phyloP scores from a whole-genome alignment of 768 basidiomycete species.

The Pleurotus platypus region DNA sequence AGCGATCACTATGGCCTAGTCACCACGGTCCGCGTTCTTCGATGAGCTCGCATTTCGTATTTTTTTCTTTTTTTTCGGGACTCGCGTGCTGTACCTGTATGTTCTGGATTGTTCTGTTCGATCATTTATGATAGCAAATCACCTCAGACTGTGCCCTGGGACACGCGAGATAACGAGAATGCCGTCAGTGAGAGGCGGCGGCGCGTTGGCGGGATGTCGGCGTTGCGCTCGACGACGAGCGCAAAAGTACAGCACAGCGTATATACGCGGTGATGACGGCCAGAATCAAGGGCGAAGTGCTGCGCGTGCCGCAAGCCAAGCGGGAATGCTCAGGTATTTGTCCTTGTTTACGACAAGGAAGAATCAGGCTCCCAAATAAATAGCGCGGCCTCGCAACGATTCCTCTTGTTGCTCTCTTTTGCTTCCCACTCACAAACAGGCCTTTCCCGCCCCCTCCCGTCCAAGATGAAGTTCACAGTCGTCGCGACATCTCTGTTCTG shows the following conservation, averaged over 20 bases:
- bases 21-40: conserved; percentile 6
- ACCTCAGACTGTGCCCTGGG: no score
- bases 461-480: conserved; percentile 23
- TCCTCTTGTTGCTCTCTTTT: neutral
- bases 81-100: neutral
- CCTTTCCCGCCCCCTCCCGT: no score
- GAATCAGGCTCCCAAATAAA: conserved; percentile 7
- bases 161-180: no score
- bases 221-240: no score
- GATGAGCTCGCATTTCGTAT: neutral
- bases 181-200: no score
- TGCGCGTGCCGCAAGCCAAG: no score
- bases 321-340: no score
- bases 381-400: neutral
- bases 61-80: neutral
- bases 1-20: conserved; percentile 70
- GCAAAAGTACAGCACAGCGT: no score
- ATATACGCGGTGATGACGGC: no score
- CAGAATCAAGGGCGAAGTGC: no score
- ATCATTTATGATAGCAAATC: no score
- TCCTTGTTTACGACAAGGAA: neutral
- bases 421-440: neutral
- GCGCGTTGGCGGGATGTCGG: no score
- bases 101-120: neutral
- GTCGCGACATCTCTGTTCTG: conserved; percentile 37